These are phyloP conservation scores for Backusella tarrabulga DNA, from an alignment of 192 early-diverging fungal species.

Conservation along the genomic window DNA sequence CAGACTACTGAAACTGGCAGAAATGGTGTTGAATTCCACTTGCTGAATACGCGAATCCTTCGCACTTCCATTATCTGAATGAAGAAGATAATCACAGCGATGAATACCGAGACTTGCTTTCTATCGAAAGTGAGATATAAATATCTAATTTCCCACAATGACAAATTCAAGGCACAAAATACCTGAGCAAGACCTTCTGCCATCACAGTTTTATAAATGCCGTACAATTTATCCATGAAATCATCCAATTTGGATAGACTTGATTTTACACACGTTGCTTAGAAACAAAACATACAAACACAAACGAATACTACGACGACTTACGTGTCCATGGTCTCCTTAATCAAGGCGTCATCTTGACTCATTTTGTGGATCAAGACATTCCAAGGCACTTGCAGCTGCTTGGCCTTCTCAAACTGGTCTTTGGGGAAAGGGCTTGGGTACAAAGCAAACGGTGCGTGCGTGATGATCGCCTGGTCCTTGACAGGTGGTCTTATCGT, in stretches of 20 bases:
- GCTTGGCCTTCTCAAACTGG: slow-evolving; percentile 70
- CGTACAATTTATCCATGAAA: slow-evolving; percentile 74
- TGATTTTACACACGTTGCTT: not conserved
- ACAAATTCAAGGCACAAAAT: not conserved
- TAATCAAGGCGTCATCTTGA: slow-evolving; percentile 74
- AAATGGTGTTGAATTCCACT: slow-evolving; percentile 97
- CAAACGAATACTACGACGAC: not conserved
- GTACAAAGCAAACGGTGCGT: slow-evolving; percentile 84
- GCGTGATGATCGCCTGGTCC: slow-evolving; percentile 54
- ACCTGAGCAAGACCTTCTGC: slow-evolving; percentile 62
- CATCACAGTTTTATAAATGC: slow-evolving; percentile 69
- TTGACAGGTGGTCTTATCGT: slow-evolving; percentile 64
- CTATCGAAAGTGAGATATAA: slow-evolving; percentile 16
- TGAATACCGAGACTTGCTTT: slow-evolving; percentile 79
- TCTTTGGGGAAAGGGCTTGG: slow-evolving; percentile 80
- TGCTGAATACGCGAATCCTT: slow-evolving; percentile 70
- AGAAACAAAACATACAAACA: no score
- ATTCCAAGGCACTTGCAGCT: slow-evolving; percentile 81
- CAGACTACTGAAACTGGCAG: slow-evolving; percentile 86
- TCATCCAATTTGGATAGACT: slow-evolving; percentile 80
- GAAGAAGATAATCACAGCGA: slow-evolving; percentile 91
- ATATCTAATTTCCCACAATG: no score
- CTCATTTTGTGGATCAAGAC: slow-evolving; percentile 76
- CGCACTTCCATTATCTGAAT: slow-evolving; percentile 48
- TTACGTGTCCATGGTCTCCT: slow-evolving; percentile 68